These are phyloP conservation scores for Stagonosporopsis tanaceti DNA, from an alignment of 2,329 filamentous ascomycete genomes.

Conservation along the genomic window DNA sequence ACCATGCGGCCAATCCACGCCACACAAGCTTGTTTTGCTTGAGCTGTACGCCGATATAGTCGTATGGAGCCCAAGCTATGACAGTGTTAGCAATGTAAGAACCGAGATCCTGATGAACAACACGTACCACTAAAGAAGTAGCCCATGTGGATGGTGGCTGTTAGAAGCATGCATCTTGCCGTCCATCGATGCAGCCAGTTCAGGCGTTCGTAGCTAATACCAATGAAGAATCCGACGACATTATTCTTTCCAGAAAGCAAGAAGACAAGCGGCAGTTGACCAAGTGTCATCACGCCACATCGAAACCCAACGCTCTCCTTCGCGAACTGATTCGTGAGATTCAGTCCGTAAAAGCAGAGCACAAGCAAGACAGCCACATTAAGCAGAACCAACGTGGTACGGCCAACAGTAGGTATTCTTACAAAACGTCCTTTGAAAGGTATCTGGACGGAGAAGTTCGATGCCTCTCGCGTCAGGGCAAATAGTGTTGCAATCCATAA, in stretches of 20 bases:
- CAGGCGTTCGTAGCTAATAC: conserved; percentile 71
- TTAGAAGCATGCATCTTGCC: conserved; percentile 72
- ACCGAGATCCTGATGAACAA: not conserved
- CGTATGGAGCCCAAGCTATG: conserved; percentile 66
- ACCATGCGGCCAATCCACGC: conserved; percentile 74
- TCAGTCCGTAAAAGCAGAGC: conserved; percentile 64
- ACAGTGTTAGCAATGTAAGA: conserved; percentile 1
- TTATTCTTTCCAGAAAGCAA: conserved; percentile 65
- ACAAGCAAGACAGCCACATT: conserved; percentile 62
- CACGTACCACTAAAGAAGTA: conserved; percentile 63
- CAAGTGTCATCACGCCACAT: conserved; percentile 61
- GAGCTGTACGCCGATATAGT: conserved; percentile 67
- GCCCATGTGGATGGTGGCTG: conserved; percentile 73
- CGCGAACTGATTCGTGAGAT: conserved; percentile 58
- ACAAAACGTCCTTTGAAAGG: conserved; percentile 46
- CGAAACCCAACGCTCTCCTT: conserved; percentile 67
- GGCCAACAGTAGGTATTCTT: conserved; percentile 52
- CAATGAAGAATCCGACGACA: conserved; percentile 67
- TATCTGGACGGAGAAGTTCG: conserved; percentile 56
- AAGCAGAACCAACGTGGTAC: conserved; percentile 50
- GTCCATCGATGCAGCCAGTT: conserved; percentile 80
- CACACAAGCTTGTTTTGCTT: conserved; percentile 69
- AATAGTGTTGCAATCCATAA: conserved; percentile 61
- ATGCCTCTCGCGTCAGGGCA: conserved; percentile 62
- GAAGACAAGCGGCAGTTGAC: conserved; percentile 64